Evolutionary conservation across 768 basidiomycete species (phyloP), one percentile per base, ranked within the genome.

Genomic region (Tricholoma saponaceum): DNA sequence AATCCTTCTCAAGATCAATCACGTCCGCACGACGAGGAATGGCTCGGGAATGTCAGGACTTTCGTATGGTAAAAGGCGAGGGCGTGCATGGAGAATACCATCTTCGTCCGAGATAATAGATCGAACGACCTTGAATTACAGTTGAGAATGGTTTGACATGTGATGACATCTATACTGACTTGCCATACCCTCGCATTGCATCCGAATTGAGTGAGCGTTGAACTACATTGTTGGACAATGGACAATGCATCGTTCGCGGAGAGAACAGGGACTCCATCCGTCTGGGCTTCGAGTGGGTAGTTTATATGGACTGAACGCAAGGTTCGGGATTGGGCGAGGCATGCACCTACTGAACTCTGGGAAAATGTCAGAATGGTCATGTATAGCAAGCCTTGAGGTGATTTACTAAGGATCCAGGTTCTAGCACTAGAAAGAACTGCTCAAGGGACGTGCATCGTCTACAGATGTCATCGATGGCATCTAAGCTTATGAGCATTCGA

Each of bases 101-200:
- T 74, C 67, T 25, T 74, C 74, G 14, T 72, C 69, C 8, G 68
- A 58, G 2, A 63, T 51, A 10, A 82, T 71, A 14, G 61, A 63
- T 37, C 80, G 73, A 54, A 74, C 71, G 33, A 88, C 77, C 86
- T 88, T 58, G 0, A 55, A 54, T 33, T 39, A 52, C 12, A 54
- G 18, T 8, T 55, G 22, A 8, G 39, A 39, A 13, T 54, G 28
- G 18, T 54, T 28, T 51, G 37, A 63, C 1, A n/a, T n/a, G 1
- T 20, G 9, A 20, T 9, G 52, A 55, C 25, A 41, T 37, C 50
- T 47, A 43, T 18, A 37, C 75, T 66, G 57, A 89, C 90, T 78
- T 87, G 81, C 84, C 86, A 90, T 0, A 89, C 88, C 35, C 74
- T 75, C 0, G 84, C 82, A 64, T 85, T 85, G 61, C 83, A 85